A percentile compares a stretch with the other conserved stretches of the same genome.
phyloP scores from a whole-genome alignment of 2,329 filamentous ascomycete species.

The Fusarium fujikuroi region DNA sequence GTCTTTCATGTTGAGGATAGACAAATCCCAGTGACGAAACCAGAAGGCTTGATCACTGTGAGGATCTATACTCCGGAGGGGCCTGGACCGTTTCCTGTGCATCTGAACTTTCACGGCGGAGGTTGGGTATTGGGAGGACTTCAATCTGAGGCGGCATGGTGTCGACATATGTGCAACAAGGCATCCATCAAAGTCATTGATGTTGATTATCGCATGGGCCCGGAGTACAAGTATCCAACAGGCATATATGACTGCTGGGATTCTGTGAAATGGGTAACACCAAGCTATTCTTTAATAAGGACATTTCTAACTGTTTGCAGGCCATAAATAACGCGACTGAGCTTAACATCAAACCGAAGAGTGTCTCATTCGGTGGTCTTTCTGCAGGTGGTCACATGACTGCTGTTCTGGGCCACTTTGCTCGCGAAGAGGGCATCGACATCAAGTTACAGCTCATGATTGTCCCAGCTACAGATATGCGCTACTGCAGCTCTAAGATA shows the following conservation, averaged over 20 bases:
- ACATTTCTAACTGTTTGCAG: background rate
- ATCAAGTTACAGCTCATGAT: constrained; percentile 5
- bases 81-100: background rate
- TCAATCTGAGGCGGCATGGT: background rate
- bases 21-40: background rate
- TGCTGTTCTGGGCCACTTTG: background rate
- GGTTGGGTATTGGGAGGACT: background rate
- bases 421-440: background rate
- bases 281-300: accelerated
- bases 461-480: constrained; percentile 2
- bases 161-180: background rate
- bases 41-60: background rate
- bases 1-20: constrained; percentile 3
- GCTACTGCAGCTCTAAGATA: background rate
- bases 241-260: constrained; percentile 10
- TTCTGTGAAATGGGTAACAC: background rate
- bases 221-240: background rate
- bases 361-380: background rate
- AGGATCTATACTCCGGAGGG: background rate
- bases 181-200: background rate
- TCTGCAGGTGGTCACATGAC: constrained; percentile 2
- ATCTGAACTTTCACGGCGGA: constrained; percentile 2
- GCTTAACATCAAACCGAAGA: background rate
- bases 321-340: background rate
- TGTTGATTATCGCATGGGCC: constrained; percentile 6